A percentile compares a stretch with the other conserved stretches of the same genome.
Conservation (phyloP, 352 stramenopile genomes). For the Phytophthora lateralis region DNA sequence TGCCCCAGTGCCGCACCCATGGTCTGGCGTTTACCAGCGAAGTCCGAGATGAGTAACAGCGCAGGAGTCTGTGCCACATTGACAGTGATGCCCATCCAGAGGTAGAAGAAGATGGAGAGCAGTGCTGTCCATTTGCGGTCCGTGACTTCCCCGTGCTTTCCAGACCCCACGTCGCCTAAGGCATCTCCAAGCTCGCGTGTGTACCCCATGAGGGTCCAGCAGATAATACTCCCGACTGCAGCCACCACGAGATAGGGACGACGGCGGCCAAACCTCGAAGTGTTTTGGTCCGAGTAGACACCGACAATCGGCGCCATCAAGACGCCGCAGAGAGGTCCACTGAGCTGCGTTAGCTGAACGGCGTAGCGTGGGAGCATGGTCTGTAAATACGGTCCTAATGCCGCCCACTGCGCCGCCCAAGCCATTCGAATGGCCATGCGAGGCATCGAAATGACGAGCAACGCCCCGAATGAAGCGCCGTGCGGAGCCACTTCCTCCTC, state of each 20-base stretch:
- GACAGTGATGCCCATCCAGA: conserved; percentile 68
- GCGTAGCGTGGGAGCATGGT: conserved; percentile 51
- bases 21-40: conserved; percentile 60
- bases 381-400: conserved; percentile 58
- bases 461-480: conserved; percentile 31
- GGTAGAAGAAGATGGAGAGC: conserved; percentile 64
- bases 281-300: conserved; percentile 46
- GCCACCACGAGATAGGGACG: conserved; percentile 47
- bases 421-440: conserved; percentile 67
- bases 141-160: conserved; percentile 31
- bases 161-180: conserved; percentile 43
- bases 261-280: conserved; percentile 42
- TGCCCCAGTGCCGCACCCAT: conserved; percentile 47
- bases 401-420: conserved; percentile 64
- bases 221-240: conserved; percentile 42
- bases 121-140: conserved; percentile 52
- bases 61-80: conserved; percentile 57
- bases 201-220: conserved; percentile 62
- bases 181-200: conserved; percentile 52
- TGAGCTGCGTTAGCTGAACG: conserved; percentile 61
- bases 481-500: neutral
- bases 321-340: conserved; percentile 52
- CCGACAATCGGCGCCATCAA: conserved; percentile 55
- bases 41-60: conserved; percentile 58
- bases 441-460: conserved; percentile 59